Conservation (phyloP, 2,329 filamentous ascomycete genomes). For the Nothophoma quercina region DNA sequence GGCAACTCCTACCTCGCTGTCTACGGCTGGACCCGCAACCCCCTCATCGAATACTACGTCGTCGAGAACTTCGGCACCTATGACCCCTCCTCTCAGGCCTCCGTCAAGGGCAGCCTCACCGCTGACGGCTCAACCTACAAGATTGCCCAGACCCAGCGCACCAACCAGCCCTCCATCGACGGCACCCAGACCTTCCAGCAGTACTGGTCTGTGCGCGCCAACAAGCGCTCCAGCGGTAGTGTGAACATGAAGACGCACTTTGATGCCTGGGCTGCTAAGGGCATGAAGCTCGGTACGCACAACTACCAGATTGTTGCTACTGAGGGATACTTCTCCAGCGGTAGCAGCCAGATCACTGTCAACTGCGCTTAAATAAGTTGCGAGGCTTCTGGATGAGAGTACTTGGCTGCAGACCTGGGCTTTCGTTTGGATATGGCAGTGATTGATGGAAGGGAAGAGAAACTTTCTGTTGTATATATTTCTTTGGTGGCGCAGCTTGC, state of each 20-base stretch:
- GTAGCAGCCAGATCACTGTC: slow-evolving; percentile 59
- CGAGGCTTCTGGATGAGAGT: background rate
- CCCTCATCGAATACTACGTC: slow-evolving; percentile 62
- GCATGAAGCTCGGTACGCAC: slow-evolving; percentile 41
- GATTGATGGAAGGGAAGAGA: background rate
- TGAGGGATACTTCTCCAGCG: slow-evolving; percentile 62
- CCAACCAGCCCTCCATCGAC: slow-evolving; percentile 58
- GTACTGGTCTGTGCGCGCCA: slow-evolving; percentile 55
- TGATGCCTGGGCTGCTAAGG: slow-evolving; percentile 44
- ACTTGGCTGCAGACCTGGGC: slow-evolving; percentile 15
- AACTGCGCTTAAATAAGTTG: slow-evolving; percentile 30
- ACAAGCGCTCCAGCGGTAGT: slow-evolving; percentile 40
- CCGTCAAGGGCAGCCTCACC: slow-evolving; percentile 43
- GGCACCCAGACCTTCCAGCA: slow-evolving; percentile 62
- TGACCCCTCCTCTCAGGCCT: slow-evolving; percentile 56
- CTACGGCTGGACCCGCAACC: slow-evolving; percentile 65
- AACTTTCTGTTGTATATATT: slow-evolving; percentile 12
- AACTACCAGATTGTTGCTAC: slow-evolving; percentile 59
- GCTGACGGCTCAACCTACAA: slow-evolving; percentile 43
- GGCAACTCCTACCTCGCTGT: slow-evolving; percentile 60
- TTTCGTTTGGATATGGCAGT: background rate
- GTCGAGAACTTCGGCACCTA: slow-evolving; percentile 63
- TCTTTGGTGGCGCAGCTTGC: background rate
- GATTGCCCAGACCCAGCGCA: slow-evolving; percentile 39
- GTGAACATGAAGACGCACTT: slow-evolving; percentile 47